Evolutionary conservation across 1,139 yeast species (phyloP).

Genomic region (Kurtzmaniella quercitrusa): DNA sequence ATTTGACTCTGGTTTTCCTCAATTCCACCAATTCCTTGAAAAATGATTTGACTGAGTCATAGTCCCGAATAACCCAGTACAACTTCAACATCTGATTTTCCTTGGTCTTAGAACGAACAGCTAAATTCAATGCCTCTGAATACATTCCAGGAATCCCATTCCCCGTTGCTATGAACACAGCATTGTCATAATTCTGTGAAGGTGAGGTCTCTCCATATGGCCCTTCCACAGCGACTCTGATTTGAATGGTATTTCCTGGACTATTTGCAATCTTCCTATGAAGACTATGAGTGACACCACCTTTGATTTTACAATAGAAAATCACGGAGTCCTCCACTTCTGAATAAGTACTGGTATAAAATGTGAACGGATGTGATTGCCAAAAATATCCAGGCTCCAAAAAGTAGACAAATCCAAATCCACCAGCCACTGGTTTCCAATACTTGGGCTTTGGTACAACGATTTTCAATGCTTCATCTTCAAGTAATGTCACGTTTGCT

Average conservation of each 20-base stretch:
- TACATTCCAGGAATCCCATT: constrained; percentile 42
- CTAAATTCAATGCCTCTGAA: constrained; percentile 32
- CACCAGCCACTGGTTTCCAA: constrained; percentile 46
- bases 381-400: constrained; percentile 32
- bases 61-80: constrained; percentile 51
- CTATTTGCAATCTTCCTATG: constrained; percentile 24
- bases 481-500: constrained; percentile 29
- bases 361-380: constrained; percentile 45
- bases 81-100: constrained; percentile 30
- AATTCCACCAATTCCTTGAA: constrained; percentile 41
- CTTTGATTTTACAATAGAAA: constrained; percentile 33
- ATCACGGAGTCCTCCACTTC: constrained; percentile 17
- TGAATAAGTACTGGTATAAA: constrained; percentile 20
- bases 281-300: constrained; percentile 33
- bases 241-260: constrained; percentile 21
- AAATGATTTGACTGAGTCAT: constrained; percentile 46
- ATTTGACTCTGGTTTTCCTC: constrained; percentile 25
- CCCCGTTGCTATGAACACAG: constrained; percentile 38
- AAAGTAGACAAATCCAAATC: constrained; percentile 50
- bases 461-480: constrained; percentile 39
- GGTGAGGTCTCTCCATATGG: constrained; percentile 36
- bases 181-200: constrained; percentile 27
- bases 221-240: constrained; percentile 39
- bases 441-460: constrained; percentile 35
- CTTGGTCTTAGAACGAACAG: constrained; percentile 13